Conservation (phyloP, 148 eudicot species). For the Nepenthes mirabilis region DNA sequence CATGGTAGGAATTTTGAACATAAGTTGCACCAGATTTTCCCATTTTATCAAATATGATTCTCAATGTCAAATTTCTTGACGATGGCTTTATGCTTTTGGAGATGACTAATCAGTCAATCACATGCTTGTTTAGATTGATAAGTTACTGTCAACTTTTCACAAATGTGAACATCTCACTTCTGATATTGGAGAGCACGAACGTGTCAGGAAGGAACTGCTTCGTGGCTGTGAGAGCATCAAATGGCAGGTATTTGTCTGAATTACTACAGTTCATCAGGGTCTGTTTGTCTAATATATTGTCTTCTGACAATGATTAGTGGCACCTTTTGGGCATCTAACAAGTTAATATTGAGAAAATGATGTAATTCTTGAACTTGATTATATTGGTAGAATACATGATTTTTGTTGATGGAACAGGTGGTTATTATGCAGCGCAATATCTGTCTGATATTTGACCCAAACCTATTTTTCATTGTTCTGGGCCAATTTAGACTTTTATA, state of each 20-base stretch:
- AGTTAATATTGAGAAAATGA: too few species aligned
- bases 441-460: not conserved
- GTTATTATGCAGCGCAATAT: not conserved
- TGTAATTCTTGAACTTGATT: too few species aligned
- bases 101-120: constrained; percentile 1
- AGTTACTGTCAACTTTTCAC: constrained; percentile 51
- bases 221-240: constrained; percentile 71
- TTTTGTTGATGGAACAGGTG: not conserved
- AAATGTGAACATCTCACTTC: constrained; percentile 54
- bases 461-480: too few species aligned
- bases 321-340: too few species aligned
- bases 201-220: constrained; percentile 41
- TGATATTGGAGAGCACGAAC: constrained; percentile 33
- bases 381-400: too few species aligned
- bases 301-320: too few species aligned
- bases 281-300: too few species aligned
- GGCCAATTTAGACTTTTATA: not conserved
- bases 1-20: too few species aligned
- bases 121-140: constrained; percentile 52
- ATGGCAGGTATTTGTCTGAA: constrained; percentile 65
- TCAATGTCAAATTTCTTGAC: not conserved
- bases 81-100: not conserved
- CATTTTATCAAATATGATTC: too few species aligned
- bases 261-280: not conserved
- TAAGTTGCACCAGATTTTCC: too few species aligned